Evolutionary conservation across 306 rosid genomes (phyloP).

Genomic region (Phaseolus lunatus): DNA sequence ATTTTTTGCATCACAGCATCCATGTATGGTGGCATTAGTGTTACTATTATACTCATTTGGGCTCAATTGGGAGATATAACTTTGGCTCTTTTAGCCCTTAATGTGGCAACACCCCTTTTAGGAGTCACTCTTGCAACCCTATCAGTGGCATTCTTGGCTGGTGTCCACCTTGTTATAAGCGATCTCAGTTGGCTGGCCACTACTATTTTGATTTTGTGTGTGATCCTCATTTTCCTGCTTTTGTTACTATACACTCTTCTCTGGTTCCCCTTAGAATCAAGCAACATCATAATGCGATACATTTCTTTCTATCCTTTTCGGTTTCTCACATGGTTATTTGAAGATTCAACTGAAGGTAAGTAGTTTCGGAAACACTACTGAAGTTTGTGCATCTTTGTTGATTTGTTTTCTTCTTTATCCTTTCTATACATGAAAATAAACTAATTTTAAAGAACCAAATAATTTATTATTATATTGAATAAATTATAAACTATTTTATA

Average conservation of each 20-base stretch:
- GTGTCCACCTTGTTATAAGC: conserved; percentile 31
- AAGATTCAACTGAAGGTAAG: background rate
- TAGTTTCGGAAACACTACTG: background rate
- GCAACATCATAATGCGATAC: background rate
- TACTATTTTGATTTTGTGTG: background rate
- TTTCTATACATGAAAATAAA: too few species aligned
- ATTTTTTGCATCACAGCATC: conserved; percentile 41
- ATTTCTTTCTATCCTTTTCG: background rate
- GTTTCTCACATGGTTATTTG: background rate
- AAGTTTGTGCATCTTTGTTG: background rate
- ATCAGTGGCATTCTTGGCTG: conserved; percentile 47
- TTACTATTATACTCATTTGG: conserved; percentile 40
- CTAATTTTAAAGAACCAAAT: too few species aligned
- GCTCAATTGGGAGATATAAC: conserved; percentile 33
- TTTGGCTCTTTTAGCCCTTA: background rate
- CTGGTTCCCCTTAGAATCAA: conserved; percentile 14
- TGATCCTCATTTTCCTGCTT: background rate
- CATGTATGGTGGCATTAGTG: conserved; percentile 39
- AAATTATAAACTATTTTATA: too few species aligned
- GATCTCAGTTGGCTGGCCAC: conserved; percentile 34
- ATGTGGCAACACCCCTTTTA: conserved; percentile 26
- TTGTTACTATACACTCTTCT: background rate
- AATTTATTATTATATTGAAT: too few species aligned
- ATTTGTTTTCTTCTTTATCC: background rate
- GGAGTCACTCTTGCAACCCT: conserved; percentile 40